Percentiles rank a stretch among this genome's conserved stretches.
phyloP scores from a whole-genome alignment of 208 protist genomes.

The Trypanosoma rangeli region DNA sequence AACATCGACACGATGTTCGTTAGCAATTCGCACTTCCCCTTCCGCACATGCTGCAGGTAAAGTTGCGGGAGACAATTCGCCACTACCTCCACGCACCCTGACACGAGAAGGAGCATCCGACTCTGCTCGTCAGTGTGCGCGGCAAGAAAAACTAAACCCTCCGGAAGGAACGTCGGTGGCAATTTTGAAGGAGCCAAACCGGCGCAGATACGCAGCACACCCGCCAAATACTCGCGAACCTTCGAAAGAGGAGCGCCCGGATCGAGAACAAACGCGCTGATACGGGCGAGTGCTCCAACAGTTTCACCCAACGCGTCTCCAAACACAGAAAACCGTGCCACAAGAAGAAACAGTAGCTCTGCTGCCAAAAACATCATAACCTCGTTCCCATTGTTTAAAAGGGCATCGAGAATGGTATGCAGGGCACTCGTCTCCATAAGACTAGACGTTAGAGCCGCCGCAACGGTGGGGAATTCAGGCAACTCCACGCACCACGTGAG shows the following conservation, averaged over 20 bases:
- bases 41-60: neutral
- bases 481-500: no score
- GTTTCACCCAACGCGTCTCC: neutral
- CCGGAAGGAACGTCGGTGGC: conserved; percentile 1
- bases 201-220: conserved; percentile 11
- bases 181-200: neutral
- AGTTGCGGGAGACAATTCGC: neutral
- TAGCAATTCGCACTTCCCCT: neutral
- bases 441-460: no score
- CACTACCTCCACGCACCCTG: conserved; percentile 6
- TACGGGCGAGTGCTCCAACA: neutral
- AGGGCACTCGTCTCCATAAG: no score
- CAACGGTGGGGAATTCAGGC: no score
- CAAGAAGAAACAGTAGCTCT: conserved; percentile 2
- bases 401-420: no score
- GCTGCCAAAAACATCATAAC: no score
- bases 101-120: conserved; percentile 10
- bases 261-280: conserved; percentile 5
- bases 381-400: no score
- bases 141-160: conserved; percentile 7
- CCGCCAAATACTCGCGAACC: conserved; percentile 12
- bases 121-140: neutral
- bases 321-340: conserved; percentile 2
- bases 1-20: neutral
- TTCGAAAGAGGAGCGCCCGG: neutral